Evolutionary conservation across 495 filamentous ascomycete genomes (phyloP), one percentile per base, ranked within the genome.

Genomic region (Penicillium canariense): DNA sequence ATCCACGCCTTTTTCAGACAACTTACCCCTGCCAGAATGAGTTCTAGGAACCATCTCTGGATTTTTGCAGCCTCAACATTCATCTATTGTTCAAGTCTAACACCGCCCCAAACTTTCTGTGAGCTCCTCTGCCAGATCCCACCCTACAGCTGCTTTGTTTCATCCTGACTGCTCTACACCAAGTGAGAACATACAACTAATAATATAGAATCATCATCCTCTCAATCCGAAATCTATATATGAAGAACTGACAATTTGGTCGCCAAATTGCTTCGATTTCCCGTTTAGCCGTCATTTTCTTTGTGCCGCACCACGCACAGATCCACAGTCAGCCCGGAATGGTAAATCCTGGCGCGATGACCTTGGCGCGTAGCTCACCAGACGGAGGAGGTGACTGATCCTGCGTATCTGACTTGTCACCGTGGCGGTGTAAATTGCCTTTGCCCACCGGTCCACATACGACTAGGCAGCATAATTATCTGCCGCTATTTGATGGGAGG

Each of bases 381-480:
- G 9, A 11, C 20, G 11, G 11, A 25, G 38, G 25, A 42, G 18
- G 38, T 42, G 38, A 23, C 1, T 5, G 11, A 42, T 42, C 18
- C n/a, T 18, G 17, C 38, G 25, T 25, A 42, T 42, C 38, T 42
- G 4, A 42, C 25, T 42, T 42, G 38, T 22, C 20, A n/a, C 18
- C 18, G 36, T 5, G 17, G n/a, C 6, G 36, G 36, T 20, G 2
- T 17, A 39, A 7, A n/a, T 17, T 38, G 35, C 12, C 2, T 6
- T 18, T n/a, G 10, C 15, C 2, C 34, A 42, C 17, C 35, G 38
- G n/a, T 42, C 38, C 38, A 42, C 38, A 25, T 23, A 5, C n/a
- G 25, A 46, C 8, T 46, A 56, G 39, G 48, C 39, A 51, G 48
- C 47, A 50, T 50, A 12, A 49, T 53, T 53, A 36, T 22, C 26